Evolutionary conservation across 2,329 filamentous ascomycete genomes (phyloP).

Genomic region (Zasmidium citrigriseum): DNA sequence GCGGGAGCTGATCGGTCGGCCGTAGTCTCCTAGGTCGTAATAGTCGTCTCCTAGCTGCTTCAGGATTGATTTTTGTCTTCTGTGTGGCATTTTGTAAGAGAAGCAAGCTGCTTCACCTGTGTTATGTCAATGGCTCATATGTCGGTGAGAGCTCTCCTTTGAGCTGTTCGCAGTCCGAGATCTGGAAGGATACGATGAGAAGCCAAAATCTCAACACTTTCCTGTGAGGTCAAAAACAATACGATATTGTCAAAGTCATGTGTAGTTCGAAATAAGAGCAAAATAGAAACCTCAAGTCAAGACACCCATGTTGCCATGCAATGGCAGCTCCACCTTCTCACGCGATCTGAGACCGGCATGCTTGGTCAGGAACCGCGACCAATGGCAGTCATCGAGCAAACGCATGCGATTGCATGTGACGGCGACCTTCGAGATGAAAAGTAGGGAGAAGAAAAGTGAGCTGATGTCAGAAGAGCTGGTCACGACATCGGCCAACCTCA

Average conservation of each 20-base stretch:
- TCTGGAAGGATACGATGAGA: too few relatives aligned
- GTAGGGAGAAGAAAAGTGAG: background rate
- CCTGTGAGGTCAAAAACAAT: background rate
- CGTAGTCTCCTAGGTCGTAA: slow-evolving; percentile 62
- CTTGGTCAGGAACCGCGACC: background rate
- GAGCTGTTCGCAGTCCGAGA: too few relatives aligned
- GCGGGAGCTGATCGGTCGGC: slow-evolving; percentile 56
- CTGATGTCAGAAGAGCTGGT: background rate
- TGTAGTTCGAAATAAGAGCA: too few relatives aligned
- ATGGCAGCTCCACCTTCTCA: too few relatives aligned
- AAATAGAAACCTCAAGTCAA: too few relatives aligned
- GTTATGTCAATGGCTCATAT: too few relatives aligned
- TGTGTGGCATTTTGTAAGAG: too few relatives aligned
- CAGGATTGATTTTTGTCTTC: background rate
- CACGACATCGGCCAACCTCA: background rate
- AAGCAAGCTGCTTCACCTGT: too few relatives aligned
- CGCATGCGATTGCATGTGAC: background rate
- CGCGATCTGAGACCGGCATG: background rate
- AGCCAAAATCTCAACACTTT: background rate
- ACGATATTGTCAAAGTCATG: too few relatives aligned
- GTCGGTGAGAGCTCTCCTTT: too few relatives aligned
- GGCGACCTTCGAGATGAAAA: background rate
- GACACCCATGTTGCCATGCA: too few relatives aligned
- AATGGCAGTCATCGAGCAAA: background rate
- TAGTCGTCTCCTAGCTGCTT: slow-evolving; percentile 23